Conservation (phyloP, 2,329 filamentous ascomycete species). For the Acrocalymma vagum region DNA sequence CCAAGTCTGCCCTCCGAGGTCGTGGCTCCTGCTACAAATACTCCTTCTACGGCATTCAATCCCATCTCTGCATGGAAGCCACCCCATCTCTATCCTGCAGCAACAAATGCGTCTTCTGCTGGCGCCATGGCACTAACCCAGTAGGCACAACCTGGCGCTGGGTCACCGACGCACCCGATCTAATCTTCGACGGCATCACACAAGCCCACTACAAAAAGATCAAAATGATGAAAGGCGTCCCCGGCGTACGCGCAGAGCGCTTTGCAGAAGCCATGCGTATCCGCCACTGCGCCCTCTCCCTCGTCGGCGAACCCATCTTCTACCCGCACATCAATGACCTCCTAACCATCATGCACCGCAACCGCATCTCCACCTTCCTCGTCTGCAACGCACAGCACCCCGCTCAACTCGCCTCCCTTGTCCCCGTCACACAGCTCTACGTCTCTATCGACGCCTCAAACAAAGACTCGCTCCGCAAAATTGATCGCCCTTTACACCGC, state of each 20-base stretch:
- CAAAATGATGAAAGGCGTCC: conserved; percentile 94
- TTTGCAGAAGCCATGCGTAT: conserved; percentile 94
- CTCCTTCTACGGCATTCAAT: conserved; percentile 96
- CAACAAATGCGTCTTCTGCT: conserved; percentile 99
- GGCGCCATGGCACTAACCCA: conserved; percentile 96
- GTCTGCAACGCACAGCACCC: conserved; percentile 98
- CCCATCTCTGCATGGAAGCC: conserved; percentile 98
- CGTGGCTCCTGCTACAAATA: conserved; percentile 97
- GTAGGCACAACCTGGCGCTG: conserved; percentile 97
- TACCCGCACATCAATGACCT: conserved; percentile 98
- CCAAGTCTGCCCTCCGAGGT: conserved; percentile 92
- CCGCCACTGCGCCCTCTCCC: conserved; percentile 86
- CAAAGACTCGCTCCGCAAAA: conserved; percentile 83
- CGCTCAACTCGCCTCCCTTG: conserved; percentile 81
- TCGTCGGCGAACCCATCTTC: conserved; percentile 98
- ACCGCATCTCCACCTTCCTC: conserved; percentile 91
- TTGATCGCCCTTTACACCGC: conserved; percentile 90
- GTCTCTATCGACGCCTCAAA: conserved; percentile 96
- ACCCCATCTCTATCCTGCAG: conserved; percentile 94
- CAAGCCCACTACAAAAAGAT: conserved; percentile 96
- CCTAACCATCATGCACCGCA: conserved; percentile 79
- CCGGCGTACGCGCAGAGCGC: conserved; percentile 88
- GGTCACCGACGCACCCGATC: conserved; percentile 88
- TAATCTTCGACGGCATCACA: conserved; percentile 91
- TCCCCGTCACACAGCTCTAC: conserved; percentile 92